Evolutionary conservation across 2,329 filamentous ascomycete species (phyloP), one percentile per base, ranked within the genome.

Genomic region (Scedosporium minutisporum): DNA sequence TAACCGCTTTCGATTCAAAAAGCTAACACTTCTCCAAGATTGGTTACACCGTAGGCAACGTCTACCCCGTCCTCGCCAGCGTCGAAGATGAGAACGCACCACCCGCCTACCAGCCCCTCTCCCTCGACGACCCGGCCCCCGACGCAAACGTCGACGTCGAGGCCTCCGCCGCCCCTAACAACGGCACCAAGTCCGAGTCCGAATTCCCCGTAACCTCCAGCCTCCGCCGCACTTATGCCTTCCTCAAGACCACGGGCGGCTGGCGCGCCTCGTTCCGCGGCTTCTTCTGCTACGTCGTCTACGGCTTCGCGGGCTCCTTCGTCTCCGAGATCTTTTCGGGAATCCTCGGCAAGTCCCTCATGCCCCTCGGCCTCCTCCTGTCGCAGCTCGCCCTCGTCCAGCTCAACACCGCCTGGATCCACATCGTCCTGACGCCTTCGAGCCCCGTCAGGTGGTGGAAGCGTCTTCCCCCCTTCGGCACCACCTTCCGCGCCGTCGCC

Each of bases 401-500:
- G 69, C 74, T 93, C 64, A 83, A 85, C 72, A 83, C 93, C 67
- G 82, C 85, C 61, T 96, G 92, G 91, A 90, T 92, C 3, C 91
- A 96, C 73, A 87, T 90, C 69, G 85, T 96, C 71, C 92, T 97
- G 71, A 87, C 90, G 1, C 80, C 85, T 61, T 85, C 86, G 4
- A 87, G 83, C 63, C 71, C 78, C 58, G 82, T 83, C 72, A 77
- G 76, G 67, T 91, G 88, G 79, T 89, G 82, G 75, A 77, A 81
- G 69, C 88, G 91, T 63, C 81, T 96, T 60, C 87, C 89, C 16
- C 76, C 85, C 57, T 84, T 86, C 72, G 79, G 80, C 67, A 80
- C 79, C 70, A 80, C 85, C 60, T 88, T 88, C 77, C 80, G 84
- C 69, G 86, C 89, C 64, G 87, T 91, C 65, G 87, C 84, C 65